Percentiles rank a stretch among this genome's conserved stretches.
Evolutionary conservation across 305 asterid genomes (phyloP).

Genomic region (Fraxinus baroniana): DNA sequence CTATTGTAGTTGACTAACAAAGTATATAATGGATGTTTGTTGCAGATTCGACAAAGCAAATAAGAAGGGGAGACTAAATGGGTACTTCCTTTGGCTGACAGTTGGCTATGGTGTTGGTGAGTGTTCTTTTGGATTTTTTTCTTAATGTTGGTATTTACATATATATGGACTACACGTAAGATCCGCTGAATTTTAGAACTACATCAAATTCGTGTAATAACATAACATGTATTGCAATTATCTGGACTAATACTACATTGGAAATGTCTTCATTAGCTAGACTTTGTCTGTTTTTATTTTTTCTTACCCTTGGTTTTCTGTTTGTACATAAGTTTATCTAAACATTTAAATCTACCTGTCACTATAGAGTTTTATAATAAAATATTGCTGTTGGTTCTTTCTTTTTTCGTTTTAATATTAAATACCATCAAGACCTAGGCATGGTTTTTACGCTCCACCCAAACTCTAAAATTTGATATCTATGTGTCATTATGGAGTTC

Average conservation of each 20-base stretch:
- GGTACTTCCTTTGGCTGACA: conserved; percentile 82
- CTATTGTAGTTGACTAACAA: conserved; percentile 22
- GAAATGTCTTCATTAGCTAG: background rate
- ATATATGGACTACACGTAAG: background rate
- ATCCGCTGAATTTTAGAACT: background rate
- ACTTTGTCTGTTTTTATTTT: background rate
- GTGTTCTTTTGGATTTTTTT: conserved; percentile 27
- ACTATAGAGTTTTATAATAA: background rate
- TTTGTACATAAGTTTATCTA: background rate
- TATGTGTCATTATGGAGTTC: background rate
- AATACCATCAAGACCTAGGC: background rate
- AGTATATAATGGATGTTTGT: conserved; percentile 20
- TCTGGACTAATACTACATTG: background rate
- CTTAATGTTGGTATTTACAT: background rate
- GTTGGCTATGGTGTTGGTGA: conserved; percentile 85
- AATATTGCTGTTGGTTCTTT: background rate
- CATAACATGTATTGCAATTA: background rate
- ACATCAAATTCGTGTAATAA: conserved; percentile 6
- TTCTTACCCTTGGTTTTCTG: background rate
- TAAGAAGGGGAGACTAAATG: conserved; percentile 57
- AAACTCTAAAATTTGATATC: background rate
- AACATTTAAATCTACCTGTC: background rate
- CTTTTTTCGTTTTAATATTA: background rate
- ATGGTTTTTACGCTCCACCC: background rate
- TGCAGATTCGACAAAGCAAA: conserved; percentile 86